Percentiles rank a stretch among this genome's conserved stretches.
phyloP scores from a whole-genome alignment of 495 filamentous ascomycete genomes.

The Opeltia flavorubescens region DNA sequence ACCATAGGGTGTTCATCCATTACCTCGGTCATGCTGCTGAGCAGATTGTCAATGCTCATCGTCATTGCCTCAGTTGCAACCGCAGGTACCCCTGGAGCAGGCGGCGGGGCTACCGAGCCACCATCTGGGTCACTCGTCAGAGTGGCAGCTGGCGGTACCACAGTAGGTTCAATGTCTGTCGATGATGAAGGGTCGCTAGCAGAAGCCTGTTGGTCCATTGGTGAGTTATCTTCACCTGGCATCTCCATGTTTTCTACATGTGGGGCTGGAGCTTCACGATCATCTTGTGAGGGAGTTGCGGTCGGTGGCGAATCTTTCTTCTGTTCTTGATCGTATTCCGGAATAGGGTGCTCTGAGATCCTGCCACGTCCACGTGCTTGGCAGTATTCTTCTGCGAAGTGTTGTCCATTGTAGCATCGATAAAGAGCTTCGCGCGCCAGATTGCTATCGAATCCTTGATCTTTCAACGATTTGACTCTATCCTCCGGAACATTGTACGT shows the following conservation, averaged over 20 bases:
- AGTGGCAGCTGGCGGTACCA: slow-evolving; percentile 13
- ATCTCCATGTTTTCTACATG: neutral
- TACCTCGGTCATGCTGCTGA: slow-evolving; percentile 8
- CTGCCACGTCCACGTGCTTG: slow-evolving; percentile 28
- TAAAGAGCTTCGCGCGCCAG: slow-evolving; percentile 69
- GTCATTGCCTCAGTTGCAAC: slow-evolving; percentile 17
- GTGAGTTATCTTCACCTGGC: neutral
- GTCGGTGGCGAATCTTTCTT: slow-evolving; percentile 13
- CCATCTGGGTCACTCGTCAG: slow-evolving; percentile 16
- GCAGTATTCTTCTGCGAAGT: slow-evolving; percentile 60
- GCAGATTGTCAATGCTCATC: slow-evolving; percentile 29
- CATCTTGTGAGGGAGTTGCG: slow-evolving; percentile 9
- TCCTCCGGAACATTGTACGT: slow-evolving; percentile 36
- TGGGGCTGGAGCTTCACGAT: slow-evolving; percentile 7
- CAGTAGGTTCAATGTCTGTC: neutral
- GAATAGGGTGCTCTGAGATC: slow-evolving; percentile 45
- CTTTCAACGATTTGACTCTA: slow-evolving; percentile 26
- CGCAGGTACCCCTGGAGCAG: slow-evolving; percentile 16
- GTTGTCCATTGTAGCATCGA: slow-evolving; percentile 54
- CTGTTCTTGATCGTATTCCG: slow-evolving; percentile 39
- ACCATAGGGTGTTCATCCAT: slow-evolving; percentile 13
- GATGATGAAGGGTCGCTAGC: neutral
- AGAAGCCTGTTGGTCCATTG: neutral
- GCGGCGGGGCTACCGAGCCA: slow-evolving; percentile 15
- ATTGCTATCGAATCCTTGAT: slow-evolving; percentile 36